Evolutionary conservation across 2,329 filamentous ascomycete genomes (phyloP).

Genomic region (Ceratocystis destructans): DNA sequence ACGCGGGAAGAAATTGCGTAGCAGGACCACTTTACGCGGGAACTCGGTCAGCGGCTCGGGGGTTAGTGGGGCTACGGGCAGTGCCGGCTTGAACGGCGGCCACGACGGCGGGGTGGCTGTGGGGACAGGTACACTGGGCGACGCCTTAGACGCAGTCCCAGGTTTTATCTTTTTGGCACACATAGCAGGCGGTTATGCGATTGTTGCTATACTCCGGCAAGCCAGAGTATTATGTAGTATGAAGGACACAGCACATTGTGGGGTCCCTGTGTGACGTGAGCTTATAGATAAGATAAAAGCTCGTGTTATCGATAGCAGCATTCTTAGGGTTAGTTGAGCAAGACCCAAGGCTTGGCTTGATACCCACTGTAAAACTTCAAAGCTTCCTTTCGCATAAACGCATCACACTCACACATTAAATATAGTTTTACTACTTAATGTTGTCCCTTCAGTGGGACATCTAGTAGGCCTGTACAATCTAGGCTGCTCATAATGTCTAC

Average conservation of each 20-base stretch:
- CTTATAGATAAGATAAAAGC: background rate
- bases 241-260: background rate
- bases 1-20: constrained; percentile 61
- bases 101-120: constrained; percentile 38
- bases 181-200: background rate
- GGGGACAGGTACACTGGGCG: constrained; percentile 10
- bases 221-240: background rate
- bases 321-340: background rate
- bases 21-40: constrained; percentile 54
- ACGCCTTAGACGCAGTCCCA: too few relatives aligned
- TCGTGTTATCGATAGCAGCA: background rate
- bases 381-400: background rate
- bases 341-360: background rate
- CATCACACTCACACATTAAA: too few relatives aligned
- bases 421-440: too few relatives aligned
- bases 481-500: background rate
- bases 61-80: constrained; percentile 50
- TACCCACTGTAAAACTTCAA: background rate
- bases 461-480: background rate
- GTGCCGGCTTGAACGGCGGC: constrained; percentile 56
- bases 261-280: background rate
- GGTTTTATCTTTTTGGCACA: constrained; percentile 21
- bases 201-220: background rate
- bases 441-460: too few relatives aligned
- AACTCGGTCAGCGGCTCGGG: constrained; percentile 39